Base-by-base conservation (phyloP, 1,139 yeast species). In the Zygoascus sp. region DNA sequence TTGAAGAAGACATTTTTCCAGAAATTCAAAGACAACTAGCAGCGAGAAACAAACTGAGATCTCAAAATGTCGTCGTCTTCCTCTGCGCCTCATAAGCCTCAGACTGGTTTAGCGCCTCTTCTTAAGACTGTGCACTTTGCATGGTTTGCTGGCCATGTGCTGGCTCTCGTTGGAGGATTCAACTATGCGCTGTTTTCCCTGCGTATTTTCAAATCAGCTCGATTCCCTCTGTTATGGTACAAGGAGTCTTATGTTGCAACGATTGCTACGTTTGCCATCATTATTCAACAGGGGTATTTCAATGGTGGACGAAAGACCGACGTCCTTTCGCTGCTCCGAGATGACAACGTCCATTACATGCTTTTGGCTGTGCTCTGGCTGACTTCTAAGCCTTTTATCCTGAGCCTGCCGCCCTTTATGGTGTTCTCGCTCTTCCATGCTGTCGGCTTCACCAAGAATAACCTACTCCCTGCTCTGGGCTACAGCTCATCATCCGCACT, bases 361-460 rank as follows among this genome's bases (percentile, higher is more conserved):
- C 63, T 71, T 49, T 70, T 81, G 58, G 81, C 88, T 3, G 40
- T 74, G 10, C 62, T 77, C 35, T 81, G 89, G 77, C 66, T 84
- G 48, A 46, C 80, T 20, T 66, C 80, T 40, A 73, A 75, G 42
- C 76, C 75, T 47, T 73, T 76, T 51, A 67, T 74, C 48, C 62
- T 82, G 48, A 74, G 90, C 0, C 65, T 82, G 54, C 64, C 80
- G 11, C 90, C 95, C 35, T 85, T 82, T 59, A 67, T 76, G 45
- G 69, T 83, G 52, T 86, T 81, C 64, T 80, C 95, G 13, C 58
- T 80, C 30, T 84, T 86, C 77, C 95, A 85, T 68, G 78, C 77
- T 27, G 67, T 84, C 57, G 80, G 81, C 50, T 84, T 86, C 71
- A 55, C 76, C 50, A 80, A 83, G 58, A 75, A 81, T 38, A 78